Percentiles rank a stretch among this genome's conserved stretches.
Evolutionary conservation across 2,329 filamentous ascomycete species (phyloP).

Genomic region (Penicillium sp.): DNA sequence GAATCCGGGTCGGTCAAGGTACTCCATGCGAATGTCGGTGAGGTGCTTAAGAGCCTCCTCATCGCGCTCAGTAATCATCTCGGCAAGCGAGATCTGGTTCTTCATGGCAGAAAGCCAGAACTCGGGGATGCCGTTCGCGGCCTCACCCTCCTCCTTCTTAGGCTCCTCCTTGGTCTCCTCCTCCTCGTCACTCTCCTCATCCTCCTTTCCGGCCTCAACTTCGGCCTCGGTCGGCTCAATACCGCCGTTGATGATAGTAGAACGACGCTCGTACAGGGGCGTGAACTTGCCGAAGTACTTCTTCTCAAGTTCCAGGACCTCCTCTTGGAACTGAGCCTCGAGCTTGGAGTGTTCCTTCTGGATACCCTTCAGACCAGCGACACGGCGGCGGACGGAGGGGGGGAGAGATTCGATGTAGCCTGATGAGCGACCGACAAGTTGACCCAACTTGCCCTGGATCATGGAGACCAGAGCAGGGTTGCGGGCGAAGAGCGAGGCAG

Average conservation of each 20-base stretch:
- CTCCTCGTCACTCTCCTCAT: slow-evolving; percentile 66
- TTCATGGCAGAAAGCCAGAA: slow-evolving; percentile 99
- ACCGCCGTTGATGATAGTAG: slow-evolving; percentile 84
- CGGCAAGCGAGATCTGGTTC: slow-evolving; percentile 94
- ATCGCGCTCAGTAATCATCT: slow-evolving; percentile 98
- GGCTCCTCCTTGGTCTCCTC: slow-evolving; percentile 57
- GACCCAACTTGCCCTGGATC: slow-evolving; percentile 95
- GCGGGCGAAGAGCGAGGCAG: slow-evolving; percentile 90
- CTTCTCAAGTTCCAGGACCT: slow-evolving; percentile 97
- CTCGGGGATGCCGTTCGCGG: slow-evolving; percentile 82
- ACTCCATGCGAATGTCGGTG: slow-evolving; percentile 96
- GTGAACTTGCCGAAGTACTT: slow-evolving; percentile 99
- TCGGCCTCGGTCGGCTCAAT: slow-evolving; percentile 84
- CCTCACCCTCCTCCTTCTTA: slow-evolving; percentile 49
- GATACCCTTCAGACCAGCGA: slow-evolving; percentile 93
- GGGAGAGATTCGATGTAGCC: slow-evolving; percentile 98
- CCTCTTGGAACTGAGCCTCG: slow-evolving; percentile 97
- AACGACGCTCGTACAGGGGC: slow-evolving; percentile 92
- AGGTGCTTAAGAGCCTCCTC: slow-evolving; percentile 89
- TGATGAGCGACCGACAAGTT: slow-evolving; percentile 89
- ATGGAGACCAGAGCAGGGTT: slow-evolving; percentile 93
- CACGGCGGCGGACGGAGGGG: slow-evolving; percentile 81
- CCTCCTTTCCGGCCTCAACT: slow-evolving; percentile 79
- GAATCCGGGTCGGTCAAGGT: slow-evolving; percentile 97
- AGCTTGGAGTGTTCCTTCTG: slow-evolving; percentile 99